These are phyloP conservation scores for Ustulina deusta DNA, from an alignment of 2,329 filamentous ascomycete genomes.

Conservation along the genomic window DNA sequence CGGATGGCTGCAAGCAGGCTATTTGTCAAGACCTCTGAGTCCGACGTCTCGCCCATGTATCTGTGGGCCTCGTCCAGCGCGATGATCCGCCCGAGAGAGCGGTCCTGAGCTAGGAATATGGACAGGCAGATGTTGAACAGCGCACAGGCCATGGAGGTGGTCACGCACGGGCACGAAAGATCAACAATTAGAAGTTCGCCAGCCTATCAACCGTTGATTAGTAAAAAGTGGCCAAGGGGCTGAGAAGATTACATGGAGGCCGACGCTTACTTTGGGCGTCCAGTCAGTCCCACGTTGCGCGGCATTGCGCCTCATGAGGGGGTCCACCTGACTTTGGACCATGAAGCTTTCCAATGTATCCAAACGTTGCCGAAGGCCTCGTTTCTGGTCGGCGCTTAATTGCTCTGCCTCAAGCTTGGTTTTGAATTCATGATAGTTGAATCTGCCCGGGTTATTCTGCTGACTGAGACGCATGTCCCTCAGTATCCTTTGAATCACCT, in stretches of 20 bases:
- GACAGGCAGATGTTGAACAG: slow-evolving; percentile 79
- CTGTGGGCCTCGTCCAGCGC: slow-evolving; percentile 85
- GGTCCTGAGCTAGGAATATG: slow-evolving; percentile 70
- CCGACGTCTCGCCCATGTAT: slow-evolving; percentile 71
- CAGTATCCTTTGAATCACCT: slow-evolving; percentile 67
- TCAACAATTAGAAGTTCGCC: slow-evolving; percentile 75
- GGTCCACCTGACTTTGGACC: slow-evolving; percentile 45
- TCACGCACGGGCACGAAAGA: slow-evolving; percentile 78
- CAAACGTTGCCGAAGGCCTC: slow-evolving; percentile 69
- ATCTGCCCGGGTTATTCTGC: slow-evolving; percentile 52
- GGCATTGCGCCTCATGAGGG: neutral
- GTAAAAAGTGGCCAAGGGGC: neutral
- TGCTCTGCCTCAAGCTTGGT: slow-evolving; percentile 50
- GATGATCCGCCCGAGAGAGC: slow-evolving; percentile 67
- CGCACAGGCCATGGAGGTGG: slow-evolving; percentile 73
- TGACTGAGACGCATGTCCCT: slow-evolving; percentile 65
- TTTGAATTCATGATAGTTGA: slow-evolving; percentile 66
- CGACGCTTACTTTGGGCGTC: slow-evolving; percentile 43
- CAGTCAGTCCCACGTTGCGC: slow-evolving; percentile 47
- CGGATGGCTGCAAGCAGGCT: slow-evolving; percentile 73
- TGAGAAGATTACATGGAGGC: neutral
- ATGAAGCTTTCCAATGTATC: slow-evolving; percentile 75
- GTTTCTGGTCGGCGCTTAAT: slow-evolving; percentile 62
- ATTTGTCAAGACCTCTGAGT: slow-evolving; percentile 70
- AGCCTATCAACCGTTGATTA: slow-evolving; percentile 45